These are phyloP conservation scores for Suillus americanus DNA, from an alignment of 768 basidiomycete genomes.

Conservation along the genomic window DNA sequence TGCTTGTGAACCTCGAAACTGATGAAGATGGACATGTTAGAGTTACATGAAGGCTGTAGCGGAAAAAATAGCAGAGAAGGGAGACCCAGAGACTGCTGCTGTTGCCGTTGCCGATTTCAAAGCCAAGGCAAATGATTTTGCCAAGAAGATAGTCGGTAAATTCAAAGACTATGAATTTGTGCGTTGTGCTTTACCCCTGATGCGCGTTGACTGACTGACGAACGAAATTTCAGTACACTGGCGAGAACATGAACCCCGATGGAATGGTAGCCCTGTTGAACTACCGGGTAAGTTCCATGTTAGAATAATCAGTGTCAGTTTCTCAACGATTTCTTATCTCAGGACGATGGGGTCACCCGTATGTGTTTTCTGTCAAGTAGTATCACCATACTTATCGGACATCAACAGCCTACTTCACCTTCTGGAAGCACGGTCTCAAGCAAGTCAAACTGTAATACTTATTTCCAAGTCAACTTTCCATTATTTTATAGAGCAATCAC, in stretches of 20 bases:
- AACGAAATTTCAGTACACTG: constrained; percentile 52
- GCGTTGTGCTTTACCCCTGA: constrained; percentile 24
- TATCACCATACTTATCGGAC: constrained; percentile 8
- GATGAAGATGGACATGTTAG: constrained; percentile 36
- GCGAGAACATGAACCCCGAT: constrained; percentile 78
- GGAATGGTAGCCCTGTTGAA: constrained; percentile 95
- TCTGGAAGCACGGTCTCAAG: constrained; percentile 96
- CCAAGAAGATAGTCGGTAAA: constrained; percentile 86
- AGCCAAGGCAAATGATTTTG: constrained; percentile 70
- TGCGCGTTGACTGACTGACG: constrained; percentile 1
- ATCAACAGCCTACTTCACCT: constrained; percentile 77
- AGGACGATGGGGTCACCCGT: constrained; percentile 85
- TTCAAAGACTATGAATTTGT: constrained; percentile 97
- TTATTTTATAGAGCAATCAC: constrained; percentile 7
- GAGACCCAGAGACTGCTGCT: constrained; percentile 33
- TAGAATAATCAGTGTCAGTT: background rate
- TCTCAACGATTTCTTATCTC: constrained; percentile 15
- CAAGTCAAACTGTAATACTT: constrained; percentile 61
- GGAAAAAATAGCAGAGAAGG: constrained; percentile 47
- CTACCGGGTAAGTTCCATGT: constrained; percentile 66
- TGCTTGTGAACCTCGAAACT: background rate
- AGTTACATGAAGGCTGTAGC: constrained; percentile 95
- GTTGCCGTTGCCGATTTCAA: constrained; percentile 79
- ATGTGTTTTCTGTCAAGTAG: constrained; percentile 30
- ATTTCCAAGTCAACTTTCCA: constrained; percentile 2